Base-by-base conservation (phyloP, 2,329 filamentous ascomycete species). In the Penicillium sp. region DNA sequence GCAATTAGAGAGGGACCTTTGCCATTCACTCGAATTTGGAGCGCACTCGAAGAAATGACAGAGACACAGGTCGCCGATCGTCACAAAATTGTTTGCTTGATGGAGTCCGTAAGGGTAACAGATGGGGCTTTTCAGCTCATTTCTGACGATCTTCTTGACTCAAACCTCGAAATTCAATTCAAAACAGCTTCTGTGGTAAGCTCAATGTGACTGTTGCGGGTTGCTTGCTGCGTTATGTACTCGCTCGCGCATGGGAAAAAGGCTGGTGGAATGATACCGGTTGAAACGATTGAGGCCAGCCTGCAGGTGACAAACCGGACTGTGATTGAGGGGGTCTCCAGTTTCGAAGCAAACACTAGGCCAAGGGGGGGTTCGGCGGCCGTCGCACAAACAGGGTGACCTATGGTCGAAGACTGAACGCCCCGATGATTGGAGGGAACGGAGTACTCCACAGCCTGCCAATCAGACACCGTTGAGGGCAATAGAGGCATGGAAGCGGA, bases 341-440 rank as follows among this genome's bases (percentile, higher is more conserved):
- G 37, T 47, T 14, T 44, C 16, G 31, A 54, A 33, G 54, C 52
- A 55, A 62, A 63, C 55, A 61, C 35, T 35, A 61, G 19, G 46
- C 55, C 31, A 22, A 1, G 18, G 39, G 7, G 39, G 51, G 18
- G 40, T 50, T 59, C 39, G 51, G 54, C 33, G 49, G 22, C 58
- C 56, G 65, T 67, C 58, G 60, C 58, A 66, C 65, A 61, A 44
- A 55, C 55, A 55, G 61, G 65, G 56, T 62, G 50, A 37, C 55
- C 55, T 10, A 58, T 64, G 47, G 62, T 11, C 60, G 62, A 61
- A 55, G 43, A 55, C 60, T 33, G 56, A 65, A 62, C 50, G 9
- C 22, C 31, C 36, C 40, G 40, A 35, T 18, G 54, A 60, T 66
- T 49, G 46, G 31, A 16, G 59, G 40, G 47, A 50, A 11, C 18